Evolutionary conservation across 495 filamentous ascomycete species (phyloP), one percentile per base, ranked within the genome.

Genomic region (Lasiosphaeria ovina): DNA sequence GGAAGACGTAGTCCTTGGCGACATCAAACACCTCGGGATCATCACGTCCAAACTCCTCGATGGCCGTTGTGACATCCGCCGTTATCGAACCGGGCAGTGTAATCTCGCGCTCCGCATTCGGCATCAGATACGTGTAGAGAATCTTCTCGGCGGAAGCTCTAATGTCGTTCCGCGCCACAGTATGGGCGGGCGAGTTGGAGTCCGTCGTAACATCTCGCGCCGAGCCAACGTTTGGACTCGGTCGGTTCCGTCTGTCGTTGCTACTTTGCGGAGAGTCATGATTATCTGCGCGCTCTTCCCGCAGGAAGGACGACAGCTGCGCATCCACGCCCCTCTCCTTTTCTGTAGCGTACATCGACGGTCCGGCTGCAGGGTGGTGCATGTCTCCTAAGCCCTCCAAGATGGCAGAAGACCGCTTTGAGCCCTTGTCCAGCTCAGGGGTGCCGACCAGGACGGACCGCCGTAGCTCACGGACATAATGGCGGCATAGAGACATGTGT

Each of bases 1-100:
- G 95, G 74, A 97, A 99, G 51, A 97, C 93, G 71, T 98, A 99
- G 76, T 99, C 95, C 74, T 98, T 98, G 33, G 94, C 94, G 3
- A 89, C 87, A 70, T 97, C 93, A 63, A 99, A 99, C 10, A 99
- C 86, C 70, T 98, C 94, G 1, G 94, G 94, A 69, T 99, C 94
- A 64, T 97, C 95, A 67, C 94, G 86, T 48, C 89, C 89, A 57
- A 89, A 85, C 57, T 93, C 87, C 72, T 99, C 94, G 57, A 99
- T 92, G 14, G 88, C 80, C 48, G 85, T 81, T 42, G 89, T 91
- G 60, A 97, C 90, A 5, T 90, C 84, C 34, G 87, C 81, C 4
- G 92, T 85, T 74, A 97, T 95, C 0, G 85, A 84, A 63, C 93
- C 87, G 0, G 94, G 94, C 8, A 99, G 79, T 47, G 91, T 89